Base-by-base conservation (phyloP, 106 monocot species). In the Dioscorea alata region DNA sequence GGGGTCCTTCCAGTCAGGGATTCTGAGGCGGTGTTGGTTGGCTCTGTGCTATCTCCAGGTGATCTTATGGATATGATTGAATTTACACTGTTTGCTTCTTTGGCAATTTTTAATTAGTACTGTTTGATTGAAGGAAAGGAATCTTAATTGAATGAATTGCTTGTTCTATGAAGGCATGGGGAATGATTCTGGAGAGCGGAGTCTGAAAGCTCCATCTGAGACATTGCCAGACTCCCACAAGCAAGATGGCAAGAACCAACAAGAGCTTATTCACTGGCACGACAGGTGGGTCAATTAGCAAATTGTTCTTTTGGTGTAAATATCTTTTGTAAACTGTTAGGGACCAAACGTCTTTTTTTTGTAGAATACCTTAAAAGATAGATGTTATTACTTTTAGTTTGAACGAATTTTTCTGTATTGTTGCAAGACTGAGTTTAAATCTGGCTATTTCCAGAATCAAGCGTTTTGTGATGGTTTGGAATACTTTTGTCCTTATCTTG, bases 1-100 rank as follows among this genome's bases (percentile, higher is more conserved):
- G 97, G 97, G 23, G 93, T 99, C 50, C 87, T 99, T 42, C 99
- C 99, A 2, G 99, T 99, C 25, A 72, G 84, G 58, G 99, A 93
- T 73, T 61, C 83, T 1, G 93, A 85, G 24, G 73, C 72, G 6
- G 71, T 80, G 8, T 71, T 74, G 50, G 78, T 79, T 21, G 78
- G 89, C 6, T 80, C 86, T 2, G 42, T 87, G 60, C 24, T 90
- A 52, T 85, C 97, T 54, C 71, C 78, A 71, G 99, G 99, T 99
- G 56, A 69, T 33, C 6, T 54, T 53, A 33, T 52, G 23, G 32
- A 12, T 51, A 51, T 51, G 51, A 51, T 13, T 51, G 14, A 51
- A 17, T 13, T 1, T 17, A 54, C 54, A 5, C 5, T 18, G 51
- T 17, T 12, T 54, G 9, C 54, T 16, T 54, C 48, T 67, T 56